Base-by-base conservation (phyloP, 2,329 filamentous ascomycete species). In the Gnomoniopsis smithogilvyi region DNA sequence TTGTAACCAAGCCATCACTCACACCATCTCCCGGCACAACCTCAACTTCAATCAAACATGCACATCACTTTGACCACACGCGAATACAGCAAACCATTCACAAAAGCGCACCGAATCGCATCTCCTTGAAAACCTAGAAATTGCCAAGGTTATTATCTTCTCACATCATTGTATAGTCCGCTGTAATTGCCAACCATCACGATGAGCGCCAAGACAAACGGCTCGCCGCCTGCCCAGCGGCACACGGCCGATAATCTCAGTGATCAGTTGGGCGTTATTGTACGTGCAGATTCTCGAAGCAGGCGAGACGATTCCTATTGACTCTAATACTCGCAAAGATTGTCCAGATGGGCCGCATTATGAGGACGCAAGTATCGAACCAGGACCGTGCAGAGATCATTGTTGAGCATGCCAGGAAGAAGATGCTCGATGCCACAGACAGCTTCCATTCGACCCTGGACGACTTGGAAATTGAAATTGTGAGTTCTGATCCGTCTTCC, bases 371-470 rank as follows among this genome's bases (percentile, higher is more conserved):
- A 4, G 58, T 15, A 8, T 33, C 51, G 12, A 34, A 56, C 22
- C 52, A 55, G 12, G 61, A 59, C n/a, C 55, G 59, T 22, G 19
- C 54, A 26, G 52, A 61, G 6, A 34, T 61, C 38, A 59, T 61
- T 10, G 41, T 55, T 15, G 36, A 56, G 17, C 55, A 56, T 4
- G 54, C 61, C 14, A 57, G 54, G 46, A 61, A 52, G 51, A 63
- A 61, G 55, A 61, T 63, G 55, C 34, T 33, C 26, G 61, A 58
- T 15, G 54, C 58, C 8, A 54, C 51, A n/a, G 56, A 63, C 15
- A 58, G 49, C 30, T 63, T 63, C 17, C 58, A 63, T 38, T 56
- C 53, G n/a, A 56, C 59, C 12, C 61, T 63, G n/a, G 61, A 63
- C 34, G 59, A 63, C 14, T 52, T 63, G 51, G 61, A 63, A 46